Base-by-base conservation (phyloP, 2,329 filamentous ascomycete species). In the Penicillium sp. region DNA sequence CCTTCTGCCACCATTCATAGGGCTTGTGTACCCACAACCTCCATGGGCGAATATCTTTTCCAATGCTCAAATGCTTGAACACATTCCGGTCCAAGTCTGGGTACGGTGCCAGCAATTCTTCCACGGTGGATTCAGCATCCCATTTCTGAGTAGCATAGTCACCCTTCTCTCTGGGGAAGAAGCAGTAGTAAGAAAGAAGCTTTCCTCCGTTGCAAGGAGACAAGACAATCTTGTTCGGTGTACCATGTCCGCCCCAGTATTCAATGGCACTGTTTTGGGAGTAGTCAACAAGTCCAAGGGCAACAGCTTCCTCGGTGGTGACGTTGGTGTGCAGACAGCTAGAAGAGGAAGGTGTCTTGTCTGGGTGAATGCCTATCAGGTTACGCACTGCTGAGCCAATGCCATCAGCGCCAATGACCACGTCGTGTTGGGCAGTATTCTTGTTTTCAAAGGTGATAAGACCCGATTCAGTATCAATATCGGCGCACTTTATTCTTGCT, bases 191-290 rank as follows among this genome's bases (percentile, higher is more conserved):
- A 0, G 84, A 87, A 3, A 88, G 75, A 2, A 88, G 72, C 59
- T 81, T 81, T 53, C 85, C 85, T 21, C 80, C 81, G 64, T 87
- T 86, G 72, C 86, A 89, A 5, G 86, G 84, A 0, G 84, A 87
- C 1, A 89, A 74, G 5, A 89, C 86, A 57, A 89, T 88, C 77
- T 89, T 89, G 69, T 88, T 82, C 77, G 77, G 83, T 64, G 82
- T 83, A 55, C 85, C 81, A 9, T 58, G 56, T 52, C 86, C 86
- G 24, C 86, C 86, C 86, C 86, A 89, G 74, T 87, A 89, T 68
- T 89, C 83, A 0, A 89, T 74, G 0, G 85, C 85, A 24, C 68
- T 75, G 71, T 88, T 68, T 33, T 78, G 65, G 0, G 83, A 83
- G 70, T 86, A 88, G 66, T 88, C 83, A 30, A 83, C 78, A 0